Base-by-base conservation (phyloP, 169 alveolate genomes). In the Toxoplasma gondii region DNA sequence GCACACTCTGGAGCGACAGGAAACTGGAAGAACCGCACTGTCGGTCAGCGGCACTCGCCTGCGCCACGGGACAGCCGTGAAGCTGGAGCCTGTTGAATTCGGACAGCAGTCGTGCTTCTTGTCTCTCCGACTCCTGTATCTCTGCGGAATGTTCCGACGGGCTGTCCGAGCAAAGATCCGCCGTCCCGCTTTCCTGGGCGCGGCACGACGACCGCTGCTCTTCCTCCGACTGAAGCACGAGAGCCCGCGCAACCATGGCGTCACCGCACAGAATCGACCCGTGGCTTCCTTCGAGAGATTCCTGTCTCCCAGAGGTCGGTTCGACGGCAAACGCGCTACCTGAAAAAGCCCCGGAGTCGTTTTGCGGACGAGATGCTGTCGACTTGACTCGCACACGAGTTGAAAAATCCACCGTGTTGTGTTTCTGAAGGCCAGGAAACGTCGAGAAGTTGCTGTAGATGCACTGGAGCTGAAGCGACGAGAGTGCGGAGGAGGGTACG, bases 401-500 rank as follows among this genome's bases (percentile, higher is more conserved):
- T 24, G 90, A 41, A 36, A 82, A 82, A 27, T 82, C 90, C 34
- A 82, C 90, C 9, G 31, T 36, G 41, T 82, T 82, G 64, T 82
- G 90, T 82, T 41, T 82, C 90, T 82, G 90, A 10, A 82, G 67
- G 38, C 90, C 44, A 7, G 90, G 90, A 49, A 41, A 82, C 44
- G 38, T 43, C 67, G 54, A 10, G 41, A 82, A 22, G 67, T 82
- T 82, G 90, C 44, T 82, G 90, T 82, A 82, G 12, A 82, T 82
- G 24, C 90, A 82, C 90, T 82, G 90, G 34, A 82, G 64, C 90
- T 82, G 90, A 0, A 82, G 64, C 7, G 90, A 82, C n/a, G 90
- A 82, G 90, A 82, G 90, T 10, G 90, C 90, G 24, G 90, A 82
- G n/a, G 90, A 82, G 27, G 90, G 90, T 7, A 82, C 27, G 64